These are phyloP conservation scores for Salvia splendens DNA, from an alignment of 257 asterid genomes.

Conservation along the genomic window DNA sequence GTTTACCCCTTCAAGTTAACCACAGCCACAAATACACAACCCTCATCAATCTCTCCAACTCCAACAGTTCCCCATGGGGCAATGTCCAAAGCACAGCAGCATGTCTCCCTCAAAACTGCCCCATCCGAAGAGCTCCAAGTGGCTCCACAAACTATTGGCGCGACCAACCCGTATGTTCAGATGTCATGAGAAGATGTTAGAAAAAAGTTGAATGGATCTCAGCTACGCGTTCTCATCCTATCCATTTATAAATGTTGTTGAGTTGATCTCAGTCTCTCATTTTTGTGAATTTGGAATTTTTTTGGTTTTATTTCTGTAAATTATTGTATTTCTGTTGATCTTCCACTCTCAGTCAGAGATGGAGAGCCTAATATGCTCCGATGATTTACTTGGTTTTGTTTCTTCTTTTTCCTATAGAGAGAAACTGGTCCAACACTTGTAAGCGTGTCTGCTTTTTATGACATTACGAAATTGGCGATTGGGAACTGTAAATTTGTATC, in stretches of 20 bases:
- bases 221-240: slow-evolving; percentile 22
- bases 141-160: slow-evolving; percentile 34
- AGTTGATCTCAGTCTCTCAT: slow-evolving; percentile 22
- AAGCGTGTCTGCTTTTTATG: slow-evolving; percentile 32
- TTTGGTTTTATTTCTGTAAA: slow-evolving; percentile 28
- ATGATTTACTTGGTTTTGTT: slow-evolving; percentile 18
- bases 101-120: slow-evolving; percentile 33
- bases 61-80: slow-evolving; percentile 58
- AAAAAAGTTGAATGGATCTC: slow-evolving; percentile 40
- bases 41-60: slow-evolving; percentile 42
- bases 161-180: slow-evolving; percentile 60
- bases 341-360: too few species aligned
- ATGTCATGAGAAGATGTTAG: slow-evolving; percentile 50
- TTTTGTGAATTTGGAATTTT: slow-evolving; percentile 31
- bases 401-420: not conserved
- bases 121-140: slow-evolving; percentile 46
- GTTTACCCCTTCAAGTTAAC: slow-evolving; percentile 75
- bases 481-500: slow-evolving; percentile 36
- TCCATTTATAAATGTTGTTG: slow-evolving; percentile 26
- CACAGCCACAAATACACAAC: slow-evolving; percentile 35
- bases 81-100: slow-evolving; percentile 32
- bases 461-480: slow-evolving; percentile 32
- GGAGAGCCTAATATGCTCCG: not conserved
- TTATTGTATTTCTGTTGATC: slow-evolving; percentile 27
- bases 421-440: slow-evolving; percentile 17